Evolutionary conservation across 2,329 filamentous ascomycete species (phyloP), one percentile per base, ranked within the genome.

Genomic region (Botrytis squamosa): DNA sequence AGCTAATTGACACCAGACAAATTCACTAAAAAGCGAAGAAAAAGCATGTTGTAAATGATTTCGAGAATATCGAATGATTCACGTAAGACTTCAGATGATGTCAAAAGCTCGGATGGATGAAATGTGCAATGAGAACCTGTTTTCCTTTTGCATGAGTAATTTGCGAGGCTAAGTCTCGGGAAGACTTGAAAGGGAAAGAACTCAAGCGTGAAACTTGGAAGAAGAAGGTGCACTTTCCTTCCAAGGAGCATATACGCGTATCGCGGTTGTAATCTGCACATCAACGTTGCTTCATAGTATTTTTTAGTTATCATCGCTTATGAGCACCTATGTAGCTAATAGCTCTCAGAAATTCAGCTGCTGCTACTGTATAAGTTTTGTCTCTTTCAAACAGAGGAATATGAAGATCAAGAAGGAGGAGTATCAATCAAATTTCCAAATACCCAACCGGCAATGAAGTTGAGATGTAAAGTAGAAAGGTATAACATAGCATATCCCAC

Each of bases 221-320:
- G 18, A 6, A 55, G 12, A 52, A 38, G 33, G 7, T 18, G 22
- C 22, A n/a, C 5, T 40, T 38, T n/a, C 36, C 25, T 40, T n/a
- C 5, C 59, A n/a, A 0, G 9, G 60, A n/a, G 14, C 0, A 62
- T 18, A n/a, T 1, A 18, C 3, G 22, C 3, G 5, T 4, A n/a
- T n/a, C 5, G 12, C 1, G 18, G 6, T 18, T 16, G 16, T 5
- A 40, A 63, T n/a, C 1, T 16, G 7, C 25, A 63, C 2, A 10
- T 4, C 3, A 9, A 16, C 3, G 40, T 16, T 25, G 10, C 2
- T 36, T 62, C 22, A 0, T 3, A 16, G 20, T 1, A 38, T 25
- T 62, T 7, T 6, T 2, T 2, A 40, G 38, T 40, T 12, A 1
- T 40, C 38, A 40, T 40, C 38, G 18, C 6, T 12, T 52, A 12